Conservation (phyloP, 768 basidiomycete genomes). For the Mycena latifolia region DNA sequence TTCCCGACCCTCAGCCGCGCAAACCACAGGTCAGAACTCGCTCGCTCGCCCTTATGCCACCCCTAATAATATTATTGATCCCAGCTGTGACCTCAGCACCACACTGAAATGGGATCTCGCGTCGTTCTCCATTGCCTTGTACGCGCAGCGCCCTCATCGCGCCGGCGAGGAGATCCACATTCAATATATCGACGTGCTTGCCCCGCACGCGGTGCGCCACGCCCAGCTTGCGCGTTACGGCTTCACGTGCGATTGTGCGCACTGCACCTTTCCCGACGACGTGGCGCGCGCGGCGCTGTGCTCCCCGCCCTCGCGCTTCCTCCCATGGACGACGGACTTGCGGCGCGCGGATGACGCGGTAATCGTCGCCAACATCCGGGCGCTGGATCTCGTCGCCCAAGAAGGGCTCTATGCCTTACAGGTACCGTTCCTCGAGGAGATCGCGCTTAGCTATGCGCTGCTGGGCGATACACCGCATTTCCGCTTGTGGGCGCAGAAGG, state of each 20-base stretch:
- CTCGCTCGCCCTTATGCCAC: background rate
- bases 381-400: conserved; percentile 53
- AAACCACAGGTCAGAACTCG: conserved; percentile 61
- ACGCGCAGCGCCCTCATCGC: conserved; percentile 53
- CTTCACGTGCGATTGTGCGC: conserved; percentile 55
- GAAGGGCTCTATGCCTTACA: conserved; percentile 58
- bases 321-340: conserved; percentile 57
- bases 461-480: conserved; percentile 54
- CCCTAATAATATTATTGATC: background rate
- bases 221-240: conserved; percentile 52
- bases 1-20: conserved; percentile 57
- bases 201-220: conserved; percentile 49
- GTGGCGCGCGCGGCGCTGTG: conserved; percentile 47
- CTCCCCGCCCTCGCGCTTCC: conserved; percentile 51
- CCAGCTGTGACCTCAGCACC: conserved; percentile 60
- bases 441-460: conserved; percentile 55
- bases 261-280: conserved; percentile 50
- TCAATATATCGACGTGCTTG: conserved; percentile 57
- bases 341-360: conserved; percentile 55
- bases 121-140: conserved; percentile 53
- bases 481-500: conserved; percentile 48
- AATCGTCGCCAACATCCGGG: conserved; percentile 51
- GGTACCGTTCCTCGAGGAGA: conserved; percentile 56
- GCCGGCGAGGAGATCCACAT: conserved; percentile 60
- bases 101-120: conserved; percentile 56